phyloP scores from a whole-genome alignment of 352 stramenopile genomes.

The Phytophthora sansomeana region DNA sequence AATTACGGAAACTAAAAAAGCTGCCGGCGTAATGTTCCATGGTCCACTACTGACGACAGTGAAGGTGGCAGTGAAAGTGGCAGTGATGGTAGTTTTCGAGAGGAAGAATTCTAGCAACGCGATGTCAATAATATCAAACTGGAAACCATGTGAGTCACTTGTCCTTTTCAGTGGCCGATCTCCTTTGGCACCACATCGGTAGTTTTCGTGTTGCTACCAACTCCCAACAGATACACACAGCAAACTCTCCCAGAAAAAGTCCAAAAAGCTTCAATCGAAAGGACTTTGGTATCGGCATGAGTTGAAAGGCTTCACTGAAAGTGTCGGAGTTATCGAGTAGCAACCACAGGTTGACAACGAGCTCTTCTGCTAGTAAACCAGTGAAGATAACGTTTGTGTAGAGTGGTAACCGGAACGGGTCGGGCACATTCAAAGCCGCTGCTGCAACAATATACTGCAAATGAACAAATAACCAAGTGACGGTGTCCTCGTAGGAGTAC shows the following conservation, averaged over 20 bases:
- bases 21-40: too few species aligned
- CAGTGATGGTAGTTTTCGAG: slow-evolving; percentile 25
- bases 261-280: slow-evolving; percentile 49
- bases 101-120: slow-evolving; percentile 37
- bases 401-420: slow-evolving; percentile 53
- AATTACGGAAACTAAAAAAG: too few species aligned
- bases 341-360: slow-evolving; percentile 45
- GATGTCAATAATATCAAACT: slow-evolving; percentile 7
- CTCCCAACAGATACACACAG: background rate
- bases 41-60: slow-evolving; percentile 14
- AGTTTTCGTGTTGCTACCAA: slow-evolving; percentile 37
- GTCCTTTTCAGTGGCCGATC: background rate
- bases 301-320: slow-evolving; percentile 43
- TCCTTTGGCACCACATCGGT: slow-evolving; percentile 21
- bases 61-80: slow-evolving; percentile 22
- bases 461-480: slow-evolving; percentile 61
- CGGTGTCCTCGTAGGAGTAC: slow-evolving; percentile 47
- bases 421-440: slow-evolving; percentile 54
- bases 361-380: slow-evolving; percentile 23
- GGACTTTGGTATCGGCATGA: slow-evolving; percentile 35
- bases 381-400: slow-evolving; percentile 52
- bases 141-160: background rate
- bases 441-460: slow-evolving; percentile 55
- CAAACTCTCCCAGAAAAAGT: slow-evolving; percentile 9
- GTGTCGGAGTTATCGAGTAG: slow-evolving; percentile 38